Conservation (phyloP, 2,329 filamentous ascomycete species). For the Botrytis fragariae region DNA sequence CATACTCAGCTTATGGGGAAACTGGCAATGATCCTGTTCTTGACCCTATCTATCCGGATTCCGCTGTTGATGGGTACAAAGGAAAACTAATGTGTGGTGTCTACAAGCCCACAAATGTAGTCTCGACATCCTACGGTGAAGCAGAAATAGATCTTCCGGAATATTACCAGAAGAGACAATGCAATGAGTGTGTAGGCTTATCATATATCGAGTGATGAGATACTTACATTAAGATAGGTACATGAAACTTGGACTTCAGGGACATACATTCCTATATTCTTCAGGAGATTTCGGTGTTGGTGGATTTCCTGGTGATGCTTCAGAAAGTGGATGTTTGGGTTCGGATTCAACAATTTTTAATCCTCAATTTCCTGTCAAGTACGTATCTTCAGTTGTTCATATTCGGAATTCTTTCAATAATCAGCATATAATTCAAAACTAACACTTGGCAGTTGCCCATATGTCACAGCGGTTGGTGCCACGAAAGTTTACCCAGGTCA, state of each 20-base stretch:
- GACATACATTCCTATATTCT: conserved; percentile 46
- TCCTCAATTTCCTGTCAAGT: conserved; percentile 40
- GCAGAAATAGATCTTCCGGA: conserved; percentile 52
- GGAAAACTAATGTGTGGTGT: conserved; percentile 48
- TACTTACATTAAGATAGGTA: conserved; percentile 27
- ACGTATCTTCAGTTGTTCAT: neutral
- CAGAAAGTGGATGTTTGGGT: conserved; percentile 38
- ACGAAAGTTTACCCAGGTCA: conserved; percentile 46
- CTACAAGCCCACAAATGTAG: conserved; percentile 42
- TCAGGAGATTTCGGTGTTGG: conserved; percentile 48
- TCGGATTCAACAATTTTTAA: conserved; percentile 50
- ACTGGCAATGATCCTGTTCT: conserved; percentile 30
- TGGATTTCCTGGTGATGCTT: conserved; percentile 36
- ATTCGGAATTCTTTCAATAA: neutral
- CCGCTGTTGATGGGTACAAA: conserved; percentile 49
- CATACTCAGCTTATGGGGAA: conserved; percentile 22
- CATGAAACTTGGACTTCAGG: conserved; percentile 51
- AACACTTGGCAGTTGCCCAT: conserved; percentile 42
- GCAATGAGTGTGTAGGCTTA: conserved; percentile 40
- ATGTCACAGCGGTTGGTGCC: conserved; percentile 52
- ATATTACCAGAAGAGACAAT: conserved; percentile 52
- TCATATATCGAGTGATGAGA: neutral
- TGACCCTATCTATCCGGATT: conserved; percentile 52
- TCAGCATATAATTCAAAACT: neutral
- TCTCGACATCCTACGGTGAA: conserved; percentile 53